Conservation (phyloP, 371 early-diverging fungal genomes). For the Zychaea mexicana region DNA sequence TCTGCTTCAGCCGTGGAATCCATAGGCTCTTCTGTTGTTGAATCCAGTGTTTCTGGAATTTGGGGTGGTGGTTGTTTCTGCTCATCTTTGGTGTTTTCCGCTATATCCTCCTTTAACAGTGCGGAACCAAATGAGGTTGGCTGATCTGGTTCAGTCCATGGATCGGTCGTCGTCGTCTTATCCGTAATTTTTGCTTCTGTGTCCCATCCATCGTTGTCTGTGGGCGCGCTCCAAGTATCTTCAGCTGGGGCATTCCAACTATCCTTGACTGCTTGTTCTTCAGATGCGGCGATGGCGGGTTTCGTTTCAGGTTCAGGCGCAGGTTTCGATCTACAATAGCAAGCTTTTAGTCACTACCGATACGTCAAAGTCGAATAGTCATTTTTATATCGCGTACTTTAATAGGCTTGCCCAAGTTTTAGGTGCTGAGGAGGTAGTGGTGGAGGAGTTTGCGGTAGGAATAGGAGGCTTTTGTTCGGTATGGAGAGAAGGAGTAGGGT, state of each 20-base stretch:
- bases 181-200: not conserved
- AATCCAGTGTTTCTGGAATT: not conserved
- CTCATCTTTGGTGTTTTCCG: not conserved
- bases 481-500: not conserved
- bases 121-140: not conserved
- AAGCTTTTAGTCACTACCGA: not conserved
- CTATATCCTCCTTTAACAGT: not conserved
- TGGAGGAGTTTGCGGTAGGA: slow-evolving; percentile 9
- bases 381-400: slow-evolving; percentile 54
- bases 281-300: not conserved
- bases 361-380: not conserved
- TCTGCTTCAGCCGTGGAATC: not conserved
- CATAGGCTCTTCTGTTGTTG: not conserved
- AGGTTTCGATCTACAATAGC: slow-evolving; percentile 3
- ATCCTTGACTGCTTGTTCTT: not conserved
- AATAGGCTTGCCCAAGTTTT: slow-evolving; percentile 83
- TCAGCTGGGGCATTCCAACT: slow-evolving; percentile 5
- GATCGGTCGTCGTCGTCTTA: not conserved
- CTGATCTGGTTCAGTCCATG: not conserved
- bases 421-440: slow-evolving; percentile 20
- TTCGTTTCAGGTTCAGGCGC: slow-evolving; percentile 3
- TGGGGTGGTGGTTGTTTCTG: not conserved
- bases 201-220: slow-evolving; percentile 2
- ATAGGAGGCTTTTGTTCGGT: slow-evolving; percentile 8
- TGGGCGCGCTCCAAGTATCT: slow-evolving; percentile 5